Evolutionary conservation across 176 grass and related monocot genomes (phyloP), one percentile per base, ranked within the genome.

Genomic region (Urochloa ruziziensis): DNA sequence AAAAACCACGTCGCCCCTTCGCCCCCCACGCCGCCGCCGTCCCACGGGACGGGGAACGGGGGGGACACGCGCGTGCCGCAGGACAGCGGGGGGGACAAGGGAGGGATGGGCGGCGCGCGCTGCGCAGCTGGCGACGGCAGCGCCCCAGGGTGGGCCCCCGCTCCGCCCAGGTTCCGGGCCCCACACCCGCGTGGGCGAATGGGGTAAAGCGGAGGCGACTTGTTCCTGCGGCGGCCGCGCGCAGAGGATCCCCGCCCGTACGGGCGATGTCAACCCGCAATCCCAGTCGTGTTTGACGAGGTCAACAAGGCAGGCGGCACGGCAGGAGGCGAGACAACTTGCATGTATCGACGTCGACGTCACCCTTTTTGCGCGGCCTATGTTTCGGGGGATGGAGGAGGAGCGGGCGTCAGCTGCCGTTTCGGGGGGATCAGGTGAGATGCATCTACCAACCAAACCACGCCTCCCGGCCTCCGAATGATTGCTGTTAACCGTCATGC

Each of bases 21-120:
- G 23, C 74, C 42, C 2, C 18, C 30, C 62, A 1, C 43, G 43
- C 59, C 36, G n/a, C 30, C 62, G 62, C 75, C 56, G 14, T 53
- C 62, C 43, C 77, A 64, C 40, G 42, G 32, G 72, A 33, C 61
- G n/a, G 54, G 69, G 54, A 28, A 57, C 52, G n/a, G 52, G 46
- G 60, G n/a, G n/a, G n/a, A n/a, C n/a, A 33, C 28, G 1, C 29
- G 11, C 27, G 15, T 30, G 42, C 47, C 18, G 48, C 30, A 23
- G 18, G 78, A 80, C 78, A 80, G 78, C 56, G 36, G 3, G 54
- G 54, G 9, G 32, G n/a, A n/a, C n/a, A n/a, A n/a, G 35, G 56
- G 23, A 32, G 30, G 62, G 62, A 67, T 66, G 44, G 61, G 21
- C 18, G 53, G 3, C 44, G 46, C 46, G 46, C 47, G 49, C 49